phyloP scores from a whole-genome alignment of 1,284 basidiomycete species.

The Hymenochaete sp. region DNA sequence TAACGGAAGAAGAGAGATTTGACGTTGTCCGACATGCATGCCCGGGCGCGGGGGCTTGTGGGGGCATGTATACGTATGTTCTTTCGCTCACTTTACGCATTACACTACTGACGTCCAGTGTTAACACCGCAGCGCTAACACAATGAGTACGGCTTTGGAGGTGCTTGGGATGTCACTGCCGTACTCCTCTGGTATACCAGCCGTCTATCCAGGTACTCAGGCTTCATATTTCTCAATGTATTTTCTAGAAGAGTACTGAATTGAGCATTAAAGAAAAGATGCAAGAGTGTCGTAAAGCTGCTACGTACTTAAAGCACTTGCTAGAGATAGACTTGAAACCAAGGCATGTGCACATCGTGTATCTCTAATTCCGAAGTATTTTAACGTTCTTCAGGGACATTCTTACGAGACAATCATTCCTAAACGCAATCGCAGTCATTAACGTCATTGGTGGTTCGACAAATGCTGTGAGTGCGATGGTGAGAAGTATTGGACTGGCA shows the following conservation, averaged over 20 bases:
- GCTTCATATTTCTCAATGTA: not conserved
- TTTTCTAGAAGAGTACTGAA: too few relatives aligned
- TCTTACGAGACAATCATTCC: conserved; percentile 81
- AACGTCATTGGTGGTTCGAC: conserved; percentile 88
- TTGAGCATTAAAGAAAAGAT: conserved; percentile 51
- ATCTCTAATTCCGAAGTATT: not conserved
- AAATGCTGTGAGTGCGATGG: conserved; percentile 60
- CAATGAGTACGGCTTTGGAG: conserved; percentile 86
- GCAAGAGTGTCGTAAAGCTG: conserved; percentile 81
- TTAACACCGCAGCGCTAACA: conserved; percentile 53
- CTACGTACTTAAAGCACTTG: conserved; percentile 72
- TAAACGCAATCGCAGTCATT: conserved; percentile 84
- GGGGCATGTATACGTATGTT: conserved; percentile 75
- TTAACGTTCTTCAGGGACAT: conserved; percentile 55
- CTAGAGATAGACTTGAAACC: conserved; percentile 86
- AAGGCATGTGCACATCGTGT: conserved; percentile 34
- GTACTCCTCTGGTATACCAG: conserved; percentile 81
- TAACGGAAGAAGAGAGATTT: conserved; percentile 67
- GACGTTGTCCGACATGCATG: conserved; percentile 80
- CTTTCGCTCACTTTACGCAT: too few relatives aligned
- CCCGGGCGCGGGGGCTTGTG: conserved; percentile 69
- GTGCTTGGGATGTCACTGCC: conserved; percentile 89
- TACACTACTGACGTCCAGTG: conserved; percentile 1
- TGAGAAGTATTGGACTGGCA: not conserved
- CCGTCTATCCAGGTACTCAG: conserved; percentile 54